phyloP scores from a whole-genome alignment of 2,329 filamentous ascomycete species.

The Orbilia quercus region DNA sequence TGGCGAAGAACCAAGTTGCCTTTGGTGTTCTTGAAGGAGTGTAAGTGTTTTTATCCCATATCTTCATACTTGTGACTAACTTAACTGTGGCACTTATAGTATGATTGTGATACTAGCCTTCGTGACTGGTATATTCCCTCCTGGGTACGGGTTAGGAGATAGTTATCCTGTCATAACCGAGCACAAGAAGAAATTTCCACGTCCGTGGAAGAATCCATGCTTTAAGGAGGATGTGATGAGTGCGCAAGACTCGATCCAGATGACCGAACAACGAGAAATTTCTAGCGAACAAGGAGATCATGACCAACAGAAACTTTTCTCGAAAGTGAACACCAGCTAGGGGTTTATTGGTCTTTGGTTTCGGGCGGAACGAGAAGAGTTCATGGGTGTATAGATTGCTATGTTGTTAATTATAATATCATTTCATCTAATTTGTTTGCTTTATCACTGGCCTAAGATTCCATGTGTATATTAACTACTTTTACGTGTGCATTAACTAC shows the following conservation, averaged over 20 bases:
- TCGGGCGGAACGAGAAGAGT: too few species aligned
- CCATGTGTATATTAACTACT: too few species aligned
- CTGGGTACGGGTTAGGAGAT: constrained; percentile 60
- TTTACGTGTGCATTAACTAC: too few species aligned
- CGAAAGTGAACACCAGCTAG: too few species aligned
- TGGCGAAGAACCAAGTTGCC: constrained; percentile 69
- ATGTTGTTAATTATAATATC: too few species aligned
- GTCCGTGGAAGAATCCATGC: constrained; percentile 25
- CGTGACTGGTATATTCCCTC: constrained; percentile 66
- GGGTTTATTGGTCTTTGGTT: too few species aligned
- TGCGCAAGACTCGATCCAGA: constrained; percentile 17
- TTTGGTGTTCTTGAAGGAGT: constrained; percentile 71
- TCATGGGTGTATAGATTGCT: not conserved
- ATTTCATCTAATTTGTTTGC: too few species aligned
- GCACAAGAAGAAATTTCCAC: constrained; percentile 33
- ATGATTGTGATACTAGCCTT: constrained; percentile 67
- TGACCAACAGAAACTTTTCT: too few species aligned
- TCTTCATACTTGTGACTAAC: not conserved
- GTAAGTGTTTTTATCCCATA: too few species aligned
- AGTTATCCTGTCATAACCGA: constrained; percentile 46
- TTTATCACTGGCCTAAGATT: too few species aligned
- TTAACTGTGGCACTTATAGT: constrained; percentile 51
- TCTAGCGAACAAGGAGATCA: too few species aligned
- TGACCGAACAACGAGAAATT: too few species aligned
- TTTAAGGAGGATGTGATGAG: not conserved